Evolutionary conservation across 768 basidiomycete genomes (phyloP), one percentile per base, ranked within the genome.

Genomic region (Suillus tomentosus): DNA sequence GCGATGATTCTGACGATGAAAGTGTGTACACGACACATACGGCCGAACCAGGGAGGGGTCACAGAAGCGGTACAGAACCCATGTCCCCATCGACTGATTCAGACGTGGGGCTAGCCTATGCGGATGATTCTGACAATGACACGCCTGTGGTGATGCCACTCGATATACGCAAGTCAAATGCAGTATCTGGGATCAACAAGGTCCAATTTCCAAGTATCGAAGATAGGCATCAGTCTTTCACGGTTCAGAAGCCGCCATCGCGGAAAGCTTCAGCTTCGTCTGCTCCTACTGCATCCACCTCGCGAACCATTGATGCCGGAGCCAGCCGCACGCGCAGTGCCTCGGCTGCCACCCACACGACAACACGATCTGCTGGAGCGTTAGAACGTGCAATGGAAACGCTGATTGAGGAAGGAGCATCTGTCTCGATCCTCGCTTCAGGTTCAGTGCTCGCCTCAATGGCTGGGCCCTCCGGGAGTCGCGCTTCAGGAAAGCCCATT

Each of bases 311-410:
- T 34, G 50, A 57, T 40, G 15, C 53, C 13, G 56, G 68, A 40
- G 10, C 66, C 27, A 55, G 43, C 57, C 75, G 65, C 42, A 55
- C 67, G 31, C 64, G 76, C 39, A 76, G 70, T 55, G 66, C 69
- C 42, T 76, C 77, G 5, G 61, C 71, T 57, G 57, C 68, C 27
- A 78, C 74, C 1, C 74, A 79, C 48, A 65, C 67, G 40, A 71
- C 68, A 27, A 60, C 68, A 59, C 74, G 24, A 48, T 76, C 77
- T 61, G 70, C 69, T 3, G 80, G 81, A 50, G 81, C 79, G 24
- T 74, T 84, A 58, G 82, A 83, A 66, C 77, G 77, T 55, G 82
- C 82, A 39, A 78, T 88, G 80, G 85, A 84, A 67, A 80, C 78
- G 9, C 72, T 87, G 59, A 72, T 85, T 66, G 81, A 83, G 66